Percentiles rank a stretch among this genome's conserved stretches.
phyloP scores from a whole-genome alignment of 208 protist genomes.

The Leishmania major region DNA sequence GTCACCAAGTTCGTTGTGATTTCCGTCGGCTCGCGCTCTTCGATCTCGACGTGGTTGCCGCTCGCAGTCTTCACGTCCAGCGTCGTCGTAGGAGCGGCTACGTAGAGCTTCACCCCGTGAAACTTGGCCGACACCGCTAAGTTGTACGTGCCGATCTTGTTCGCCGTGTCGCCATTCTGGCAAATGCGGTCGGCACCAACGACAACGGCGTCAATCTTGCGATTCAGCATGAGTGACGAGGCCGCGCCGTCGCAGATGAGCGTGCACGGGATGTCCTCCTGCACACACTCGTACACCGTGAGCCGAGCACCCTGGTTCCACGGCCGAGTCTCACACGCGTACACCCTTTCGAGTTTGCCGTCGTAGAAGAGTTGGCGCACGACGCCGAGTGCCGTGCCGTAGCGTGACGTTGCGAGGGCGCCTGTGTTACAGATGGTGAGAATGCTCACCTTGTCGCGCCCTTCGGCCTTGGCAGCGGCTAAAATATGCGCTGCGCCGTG shows the following conservation, averaged over 20 bases:
- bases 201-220: conserved; percentile 85
- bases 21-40: conserved; percentile 91
- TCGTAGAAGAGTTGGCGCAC: conserved; percentile 90
- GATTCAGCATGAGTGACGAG: conserved; percentile 65
- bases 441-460: conserved; percentile 49
- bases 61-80: conserved; percentile 84
- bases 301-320: conserved; percentile 95
- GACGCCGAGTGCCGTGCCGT: conserved; percentile 94
- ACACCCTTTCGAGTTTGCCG: conserved; percentile 82
- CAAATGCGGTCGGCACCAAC: conserved; percentile 95
- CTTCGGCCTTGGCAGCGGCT: conserved; percentile 25
- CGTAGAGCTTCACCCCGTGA: conserved; percentile 93
- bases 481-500: conserved; percentile 86
- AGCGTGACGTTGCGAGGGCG: conserved; percentile 91
- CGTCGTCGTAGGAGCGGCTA: conserved; percentile 92
- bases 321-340: conserved; percentile 95
- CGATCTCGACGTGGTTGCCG: conserved; percentile 90
- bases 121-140: conserved; percentile 90
- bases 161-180: conserved; percentile 95
- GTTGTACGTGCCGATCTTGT: conserved; percentile 97
- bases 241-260: conserved; percentile 93
- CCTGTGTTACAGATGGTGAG: conserved; percentile 97
- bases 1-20: conserved; percentile 88
- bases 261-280: conserved; percentile 92
- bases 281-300: conserved; percentile 95